Conservation (phyloP, 129 eudicot genomes). For the Escallonia rubra region DNA sequence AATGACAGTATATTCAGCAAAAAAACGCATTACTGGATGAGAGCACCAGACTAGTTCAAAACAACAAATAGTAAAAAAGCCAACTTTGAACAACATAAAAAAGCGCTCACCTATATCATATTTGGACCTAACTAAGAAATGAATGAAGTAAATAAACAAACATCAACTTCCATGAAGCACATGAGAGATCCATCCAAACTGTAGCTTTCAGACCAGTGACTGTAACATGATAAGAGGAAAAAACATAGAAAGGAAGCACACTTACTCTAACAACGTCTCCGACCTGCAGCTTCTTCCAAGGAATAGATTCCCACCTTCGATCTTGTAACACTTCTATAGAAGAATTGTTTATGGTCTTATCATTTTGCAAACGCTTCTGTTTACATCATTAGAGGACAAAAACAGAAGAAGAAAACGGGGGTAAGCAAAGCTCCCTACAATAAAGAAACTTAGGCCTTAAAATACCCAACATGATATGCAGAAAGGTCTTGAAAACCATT, state of each 20-base stretch:
- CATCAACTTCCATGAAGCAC: not conserved
- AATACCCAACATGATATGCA: not conserved
- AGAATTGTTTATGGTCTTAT: slow-evolving; percentile 77
- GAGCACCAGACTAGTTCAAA: too few species aligned
- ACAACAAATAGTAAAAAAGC: too few species aligned
- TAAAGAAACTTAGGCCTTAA: not conserved
- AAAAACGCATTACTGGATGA: too few species aligned
- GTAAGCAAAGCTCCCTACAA: not conserved
- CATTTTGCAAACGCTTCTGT: slow-evolving; percentile 94
- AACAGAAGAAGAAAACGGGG: not conserved
- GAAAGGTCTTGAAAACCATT: not conserved
- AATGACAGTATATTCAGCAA: too few species aligned
- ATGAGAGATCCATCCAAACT: not conserved
- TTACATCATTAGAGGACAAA: slow-evolving; percentile 11
- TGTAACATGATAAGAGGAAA: too few species aligned
- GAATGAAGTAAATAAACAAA: not conserved
- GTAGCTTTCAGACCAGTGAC: not conserved
- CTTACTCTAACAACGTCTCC: slow-evolving; percentile 88
- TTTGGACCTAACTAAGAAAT: not conserved
- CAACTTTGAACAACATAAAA: too few species aligned
- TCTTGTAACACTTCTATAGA: slow-evolving; percentile 73
- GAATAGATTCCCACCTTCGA: slow-evolving; percentile 58
- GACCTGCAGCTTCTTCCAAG: slow-evolving; percentile 95
- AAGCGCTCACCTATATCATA: not conserved
- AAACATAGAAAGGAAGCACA: not conserved